Evolutionary conservation across 208 protist genomes (phyloP), one percentile per base, ranked within the genome.

Genomic region (Balamuthia mandrillaris): DNA sequence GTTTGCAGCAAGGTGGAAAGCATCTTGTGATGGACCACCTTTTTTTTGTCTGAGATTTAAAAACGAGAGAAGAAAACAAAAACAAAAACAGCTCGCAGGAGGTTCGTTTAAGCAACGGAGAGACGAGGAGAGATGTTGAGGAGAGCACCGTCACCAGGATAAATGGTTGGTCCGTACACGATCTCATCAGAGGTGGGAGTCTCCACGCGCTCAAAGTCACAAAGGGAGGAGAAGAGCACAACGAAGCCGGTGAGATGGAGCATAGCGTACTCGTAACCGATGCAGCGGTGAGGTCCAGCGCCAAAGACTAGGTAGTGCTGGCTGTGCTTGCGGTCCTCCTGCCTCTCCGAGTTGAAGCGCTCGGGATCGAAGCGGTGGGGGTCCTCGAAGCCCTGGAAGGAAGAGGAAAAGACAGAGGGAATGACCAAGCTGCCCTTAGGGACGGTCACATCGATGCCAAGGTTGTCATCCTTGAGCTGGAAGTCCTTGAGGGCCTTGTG

Each of bases 301-400:
- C 95, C 95, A 81, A 97, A 97, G 2, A 95, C 93, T 31, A 97
- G 93, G 81, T 96, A 97, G 89, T 96, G 92, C 90, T 96, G 95
- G 58, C 92, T 87, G 82, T 95, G 94, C 81, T 95, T 94, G 66
- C 90, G 89, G 66, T 91, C 95, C 88, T 96, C 95, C 86, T 94
- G 90, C 24, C 95, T 90, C 91, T 96, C 94, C 33, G 90, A 84
- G 12, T 92, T 91, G 92, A 96, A 97, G 87, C 95, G 93, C 70
- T 98, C 95, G 37, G 96, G 96, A 88, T 98, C 95, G 90, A 97
- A 98, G 78, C 87, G 87, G 60, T 96, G 88, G 45, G 94, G 92
- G 84, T 97, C 93, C 39, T 93, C 89, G 93, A 96, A 98, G 86
- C 94, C 95, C 75, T 95, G 92, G 78, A 92, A 91, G 88, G 91